Evolutionary conservation across 1,139 yeast species (phyloP).

Genomic region (Sugiyamaella neomexicana): DNA sequence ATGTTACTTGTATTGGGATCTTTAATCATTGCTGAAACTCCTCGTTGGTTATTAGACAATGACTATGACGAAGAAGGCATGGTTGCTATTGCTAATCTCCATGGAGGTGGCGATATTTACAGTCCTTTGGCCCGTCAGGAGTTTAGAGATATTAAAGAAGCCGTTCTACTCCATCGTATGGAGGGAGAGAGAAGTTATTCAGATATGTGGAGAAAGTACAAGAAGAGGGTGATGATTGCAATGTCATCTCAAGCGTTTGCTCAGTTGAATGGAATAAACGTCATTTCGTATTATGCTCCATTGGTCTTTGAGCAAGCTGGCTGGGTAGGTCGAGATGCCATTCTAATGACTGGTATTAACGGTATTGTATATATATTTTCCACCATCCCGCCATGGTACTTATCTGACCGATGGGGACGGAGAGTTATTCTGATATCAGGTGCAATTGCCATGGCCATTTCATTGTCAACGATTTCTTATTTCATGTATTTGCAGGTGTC

Average conservation of each 20-base stretch:
- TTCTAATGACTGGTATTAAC: slow-evolving; percentile 91
- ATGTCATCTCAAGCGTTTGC: slow-evolving; percentile 92
- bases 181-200: slow-evolving; percentile 75
- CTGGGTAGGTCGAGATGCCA: slow-evolving; percentile 85
- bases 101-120: slow-evolving; percentile 62
- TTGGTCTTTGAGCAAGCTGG: slow-evolving; percentile 94
- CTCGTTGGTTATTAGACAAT: slow-evolving; percentile 85
- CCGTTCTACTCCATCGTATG: slow-evolving; percentile 70
- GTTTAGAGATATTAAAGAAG: slow-evolving; percentile 75
- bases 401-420: slow-evolving; percentile 90
- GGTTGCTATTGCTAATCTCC: slow-evolving; percentile 76
- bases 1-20: slow-evolving; percentile 67
- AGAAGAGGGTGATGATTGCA: slow-evolving; percentile 79
- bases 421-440: slow-evolving; percentile 78
- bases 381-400: slow-evolving; percentile 88
- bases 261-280: slow-evolving; percentile 89
- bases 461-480: slow-evolving; percentile 65
- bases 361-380: slow-evolving; percentile 70
- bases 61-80: slow-evolving; percentile 89
- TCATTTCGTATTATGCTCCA: slow-evolving; percentile 91
- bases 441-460: slow-evolving; percentile 72
- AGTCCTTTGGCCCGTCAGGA: slow-evolving; percentile 61
- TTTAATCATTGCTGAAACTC: slow-evolving; percentile 78
- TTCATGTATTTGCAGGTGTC: slow-evolving; percentile 60
- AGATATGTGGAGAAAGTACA: slow-evolving; percentile 69